Conservation (phyloP, 306 rosid genomes). For the Cicer chorassanicum region DNA sequence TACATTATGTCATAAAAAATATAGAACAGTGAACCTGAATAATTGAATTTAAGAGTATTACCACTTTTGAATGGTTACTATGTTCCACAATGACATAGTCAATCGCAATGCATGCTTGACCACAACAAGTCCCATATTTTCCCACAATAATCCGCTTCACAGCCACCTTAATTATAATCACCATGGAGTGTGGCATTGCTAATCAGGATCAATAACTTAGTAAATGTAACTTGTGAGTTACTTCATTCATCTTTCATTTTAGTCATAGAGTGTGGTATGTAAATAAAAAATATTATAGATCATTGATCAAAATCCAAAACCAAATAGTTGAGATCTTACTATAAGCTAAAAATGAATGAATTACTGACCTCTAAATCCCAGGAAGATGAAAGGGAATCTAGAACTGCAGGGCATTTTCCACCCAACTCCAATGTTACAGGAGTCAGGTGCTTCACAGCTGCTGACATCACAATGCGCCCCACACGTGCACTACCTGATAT, state of each 20-base stretch:
- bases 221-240: not conserved
- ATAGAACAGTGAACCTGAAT: not conserved
- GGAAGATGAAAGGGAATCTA: slow-evolving; percentile 69
- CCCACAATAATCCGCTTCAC: slow-evolving; percentile 64
- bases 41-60: slow-evolving; percentile 26
- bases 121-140: slow-evolving; percentile 74
- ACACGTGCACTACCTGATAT: slow-evolving; percentile 65
- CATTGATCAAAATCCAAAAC: no score
- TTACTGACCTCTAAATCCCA: slow-evolving; percentile 57
- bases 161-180: slow-evolving; percentile 48
- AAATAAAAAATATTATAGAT: not conserved
- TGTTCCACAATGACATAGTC: slow-evolving; percentile 69
- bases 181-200: not conserved
- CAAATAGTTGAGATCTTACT: no score
- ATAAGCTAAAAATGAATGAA: not conserved
- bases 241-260: not conserved
- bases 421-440: slow-evolving; percentile 80
- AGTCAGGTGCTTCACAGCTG: slow-evolving; percentile 70
- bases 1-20: not conserved
- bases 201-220: slow-evolving; percentile 1
- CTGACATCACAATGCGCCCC: slow-evolving; percentile 68
- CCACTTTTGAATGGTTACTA: slow-evolving; percentile 54
- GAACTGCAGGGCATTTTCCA: slow-evolving; percentile 80
- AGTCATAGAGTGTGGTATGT: not conserved
- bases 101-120: slow-evolving; percentile 81